phyloP scores from a whole-genome alignment of 23 red algal genomes.

The Pyropia yezoensis region DNA sequence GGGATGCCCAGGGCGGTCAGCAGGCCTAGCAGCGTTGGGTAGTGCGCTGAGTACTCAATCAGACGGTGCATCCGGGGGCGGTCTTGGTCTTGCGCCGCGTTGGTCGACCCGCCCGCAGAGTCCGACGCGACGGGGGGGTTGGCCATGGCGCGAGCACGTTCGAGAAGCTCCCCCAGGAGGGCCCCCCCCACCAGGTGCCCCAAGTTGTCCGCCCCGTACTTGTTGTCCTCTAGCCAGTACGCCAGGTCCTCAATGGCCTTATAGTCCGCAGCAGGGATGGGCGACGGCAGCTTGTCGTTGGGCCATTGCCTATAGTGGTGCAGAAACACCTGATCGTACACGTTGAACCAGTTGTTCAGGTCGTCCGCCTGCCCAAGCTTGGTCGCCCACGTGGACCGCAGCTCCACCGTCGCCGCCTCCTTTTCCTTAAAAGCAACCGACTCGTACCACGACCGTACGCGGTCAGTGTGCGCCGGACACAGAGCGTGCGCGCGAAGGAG shows the following conservation, averaged over 20 bases:
- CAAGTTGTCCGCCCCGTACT: conserved; percentile 22
- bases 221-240: conserved; percentile 38
- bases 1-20: neutral
- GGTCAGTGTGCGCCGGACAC: conserved; percentile 12
- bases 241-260: conserved; percentile 10
- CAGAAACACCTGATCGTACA: conserved; percentile 43
- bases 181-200: conserved; percentile 30
- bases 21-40: conserved; percentile 29
- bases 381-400: conserved; percentile 6
- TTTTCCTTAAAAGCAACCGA: conserved; percentile 14
- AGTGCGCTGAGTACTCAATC: conserved; percentile 56
- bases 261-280: conserved; percentile 4
- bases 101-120: neutral
- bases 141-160: neutral
- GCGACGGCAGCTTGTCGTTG: neutral
- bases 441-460: conserved; percentile 11
- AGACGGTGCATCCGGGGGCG: conserved; percentile 1
- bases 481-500: conserved; percentile 30
- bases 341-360: conserved; percentile 33
- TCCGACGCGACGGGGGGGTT: neutral
- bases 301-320: conserved; percentile 1
- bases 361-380: conserved; percentile 2
- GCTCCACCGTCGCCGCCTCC: conserved; percentile 10
- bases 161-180: conserved; percentile 8
- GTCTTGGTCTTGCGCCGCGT: neutral